A percentile compares a stretch with the other conserved stretches of the same genome.
Conservation (phyloP, 2,329 filamentous ascomycete species). For the Alternaria atra region DNA sequence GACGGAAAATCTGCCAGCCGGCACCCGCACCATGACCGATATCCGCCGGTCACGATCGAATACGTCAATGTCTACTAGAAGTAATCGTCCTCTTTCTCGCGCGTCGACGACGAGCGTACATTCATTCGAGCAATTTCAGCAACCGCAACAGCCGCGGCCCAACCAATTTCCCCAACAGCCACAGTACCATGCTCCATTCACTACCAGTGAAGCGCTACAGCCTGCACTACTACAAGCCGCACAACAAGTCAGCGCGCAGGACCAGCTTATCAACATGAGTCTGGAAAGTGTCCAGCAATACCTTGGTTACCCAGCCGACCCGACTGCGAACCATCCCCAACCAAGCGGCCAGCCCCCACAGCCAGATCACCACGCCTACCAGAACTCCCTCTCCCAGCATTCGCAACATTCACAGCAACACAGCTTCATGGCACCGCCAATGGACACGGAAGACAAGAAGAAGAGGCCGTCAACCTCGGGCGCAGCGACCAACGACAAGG, state of each 20-base stretch:
- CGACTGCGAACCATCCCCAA: constrained; percentile 25
- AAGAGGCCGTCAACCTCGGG: constrained; percentile 69
- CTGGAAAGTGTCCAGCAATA: constrained; percentile 48
- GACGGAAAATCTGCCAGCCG: constrained; percentile 24
- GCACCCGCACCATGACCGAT: constrained; percentile 46
- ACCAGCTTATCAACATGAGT: constrained; percentile 40
- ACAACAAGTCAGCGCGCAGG: constrained; percentile 48
- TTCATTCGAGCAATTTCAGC: constrained; percentile 48
- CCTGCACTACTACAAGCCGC: constrained; percentile 47
- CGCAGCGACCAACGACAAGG: constrained; percentile 81
- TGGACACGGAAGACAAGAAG: constrained; percentile 56
- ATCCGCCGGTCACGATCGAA: constrained; percentile 57
- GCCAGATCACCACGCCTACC: constrained; percentile 41
- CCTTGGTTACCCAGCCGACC: constrained; percentile 39
- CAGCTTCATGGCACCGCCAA: constrained; percentile 36
- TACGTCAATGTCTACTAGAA: constrained; percentile 55
- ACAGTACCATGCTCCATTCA: constrained; percentile 41
- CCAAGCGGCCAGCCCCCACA: constrained; percentile 34
- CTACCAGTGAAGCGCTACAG: constrained; percentile 40
- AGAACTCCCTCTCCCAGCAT: constrained; percentile 38
- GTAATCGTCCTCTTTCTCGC: constrained; percentile 57
- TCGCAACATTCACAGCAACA: constrained; percentile 35
- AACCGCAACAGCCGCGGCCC: constrained; percentile 27
- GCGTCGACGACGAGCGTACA: constrained; percentile 61
- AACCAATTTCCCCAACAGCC: constrained; percentile 30